Percentiles rank a stretch among this genome's conserved stretches.
Evolutionary conservation across 441 rosid species (phyloP).

Genomic region (Euphorbia schlechtendalii): DNA sequence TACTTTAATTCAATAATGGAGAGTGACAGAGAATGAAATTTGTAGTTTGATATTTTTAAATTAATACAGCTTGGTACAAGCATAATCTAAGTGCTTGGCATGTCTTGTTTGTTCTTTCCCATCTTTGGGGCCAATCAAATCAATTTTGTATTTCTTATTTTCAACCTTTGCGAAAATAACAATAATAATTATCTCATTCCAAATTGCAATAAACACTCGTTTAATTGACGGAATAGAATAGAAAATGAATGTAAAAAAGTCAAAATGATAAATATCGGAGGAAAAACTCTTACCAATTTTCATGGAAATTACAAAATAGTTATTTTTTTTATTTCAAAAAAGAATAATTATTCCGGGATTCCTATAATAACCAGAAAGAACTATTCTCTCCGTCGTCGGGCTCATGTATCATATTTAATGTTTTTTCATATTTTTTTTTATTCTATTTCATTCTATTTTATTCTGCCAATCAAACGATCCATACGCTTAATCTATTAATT

Average conservation of each 20-base stretch:
- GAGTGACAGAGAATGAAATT: not conserved
- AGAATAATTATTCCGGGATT: too few relatives aligned
- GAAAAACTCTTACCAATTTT: too few relatives aligned
- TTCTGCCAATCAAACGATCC: too few relatives aligned
- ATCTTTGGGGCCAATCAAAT: not conserved
- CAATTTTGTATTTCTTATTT: not conserved
- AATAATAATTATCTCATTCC: not conserved
- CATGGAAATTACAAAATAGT: too few relatives aligned
- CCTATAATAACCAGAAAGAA: too few relatives aligned
- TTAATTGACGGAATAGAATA: too few relatives aligned
- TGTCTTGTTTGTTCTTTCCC: not conserved
- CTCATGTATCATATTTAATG: too few relatives aligned
- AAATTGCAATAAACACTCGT: too few relatives aligned
- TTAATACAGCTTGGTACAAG: not conserved
- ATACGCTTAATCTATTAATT: not conserved
- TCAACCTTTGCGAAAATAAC: not conserved
- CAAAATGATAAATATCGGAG: too few relatives aligned
- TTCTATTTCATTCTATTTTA: not conserved
- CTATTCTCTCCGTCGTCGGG: too few relatives aligned
- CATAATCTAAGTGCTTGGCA: constrained; percentile 2
- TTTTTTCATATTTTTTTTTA: not conserved
- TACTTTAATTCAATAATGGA: not conserved
- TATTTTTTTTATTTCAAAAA: too few relatives aligned
- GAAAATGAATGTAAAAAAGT: too few relatives aligned
- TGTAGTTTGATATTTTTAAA: not conserved